phyloP scores from a whole-genome alignment of 257 asterid genomes.

The Solanum gandarillasii region DNA sequence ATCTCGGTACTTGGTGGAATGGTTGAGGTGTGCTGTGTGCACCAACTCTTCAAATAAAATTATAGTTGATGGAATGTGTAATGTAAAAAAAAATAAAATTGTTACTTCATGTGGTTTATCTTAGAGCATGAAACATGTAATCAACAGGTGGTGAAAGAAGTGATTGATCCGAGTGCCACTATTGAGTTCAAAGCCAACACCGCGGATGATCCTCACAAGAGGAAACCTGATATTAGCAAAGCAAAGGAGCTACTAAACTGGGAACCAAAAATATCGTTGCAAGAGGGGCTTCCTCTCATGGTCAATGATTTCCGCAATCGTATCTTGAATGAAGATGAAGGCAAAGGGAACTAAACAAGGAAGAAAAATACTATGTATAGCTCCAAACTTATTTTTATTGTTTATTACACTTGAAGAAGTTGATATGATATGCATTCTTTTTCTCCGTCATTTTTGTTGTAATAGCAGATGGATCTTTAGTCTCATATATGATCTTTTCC shows the following conservation, averaged over 20 bases:
- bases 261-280: slow-evolving; percentile 83
- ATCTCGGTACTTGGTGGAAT: no score
- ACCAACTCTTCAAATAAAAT: no score
- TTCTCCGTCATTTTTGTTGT: background rate
- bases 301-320: slow-evolving; percentile 82
- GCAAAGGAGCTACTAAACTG: slow-evolving; percentile 90
- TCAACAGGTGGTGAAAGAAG: slow-evolving; percentile 81
- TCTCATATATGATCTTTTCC: background rate
- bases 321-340: slow-evolving; percentile 96
- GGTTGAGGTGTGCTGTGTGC: no score
- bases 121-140: background rate
- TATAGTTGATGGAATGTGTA: background rate
- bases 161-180: slow-evolving; percentile 77
- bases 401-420: background rate
- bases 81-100: background rate
- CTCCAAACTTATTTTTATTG: background rate
- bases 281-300: slow-evolving; percentile 88
- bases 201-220: slow-evolving; percentile 96
- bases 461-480: background rate
- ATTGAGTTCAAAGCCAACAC: slow-evolving; percentile 83
- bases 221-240: slow-evolving; percentile 89
- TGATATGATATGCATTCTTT: background rate
- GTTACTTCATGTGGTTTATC: background rate
- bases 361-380: slow-evolving; percentile 14
- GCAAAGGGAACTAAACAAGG: slow-evolving; percentile 43